These are phyloP conservation scores for Salix caprea DNA, from an alignment of 345 rosid genomes.

Conservation along the genomic window DNA sequence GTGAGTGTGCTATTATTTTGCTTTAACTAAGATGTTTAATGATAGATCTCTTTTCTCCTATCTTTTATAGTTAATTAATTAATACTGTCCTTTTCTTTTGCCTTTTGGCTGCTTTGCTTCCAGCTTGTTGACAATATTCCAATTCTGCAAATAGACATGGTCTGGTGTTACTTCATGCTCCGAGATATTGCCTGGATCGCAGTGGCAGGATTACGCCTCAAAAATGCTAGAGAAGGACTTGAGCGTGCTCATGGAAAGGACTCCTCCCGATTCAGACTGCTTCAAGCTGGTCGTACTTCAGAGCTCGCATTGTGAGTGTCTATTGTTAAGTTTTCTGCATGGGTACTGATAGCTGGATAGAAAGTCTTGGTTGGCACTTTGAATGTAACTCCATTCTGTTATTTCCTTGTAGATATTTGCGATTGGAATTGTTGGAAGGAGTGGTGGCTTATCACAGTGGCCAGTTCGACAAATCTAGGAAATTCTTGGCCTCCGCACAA, in stretches of 20 bases:
- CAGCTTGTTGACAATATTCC: no score
- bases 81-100: no score
- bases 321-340: background rate
- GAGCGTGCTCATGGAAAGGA: constrained; percentile 93
- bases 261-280: constrained; percentile 72
- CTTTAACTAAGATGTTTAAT: no score
- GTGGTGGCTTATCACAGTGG: constrained; percentile 90
- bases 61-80: no score
- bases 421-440: constrained; percentile 89
- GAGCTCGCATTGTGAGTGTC: constrained; percentile 74
- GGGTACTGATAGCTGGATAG: background rate
- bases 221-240: constrained; percentile 82
- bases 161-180: no score
- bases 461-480: constrained; percentile 55
- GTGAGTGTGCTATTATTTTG: no score
- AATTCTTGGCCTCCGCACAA: constrained; percentile 65
- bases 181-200: constrained; percentile 77
- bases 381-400: constrained; percentile 6
- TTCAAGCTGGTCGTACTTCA: constrained; percentile 70
- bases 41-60: no score
- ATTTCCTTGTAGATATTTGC: constrained; percentile 52
- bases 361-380: constrained; percentile 1
- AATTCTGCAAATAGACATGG: no score
- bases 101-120: no score
- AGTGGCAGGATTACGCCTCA: constrained; percentile 79